Evolutionary conservation across 2,329 filamentous ascomycete species (phyloP).

Genomic region (Aspergillus novoparasiticus): DNA sequence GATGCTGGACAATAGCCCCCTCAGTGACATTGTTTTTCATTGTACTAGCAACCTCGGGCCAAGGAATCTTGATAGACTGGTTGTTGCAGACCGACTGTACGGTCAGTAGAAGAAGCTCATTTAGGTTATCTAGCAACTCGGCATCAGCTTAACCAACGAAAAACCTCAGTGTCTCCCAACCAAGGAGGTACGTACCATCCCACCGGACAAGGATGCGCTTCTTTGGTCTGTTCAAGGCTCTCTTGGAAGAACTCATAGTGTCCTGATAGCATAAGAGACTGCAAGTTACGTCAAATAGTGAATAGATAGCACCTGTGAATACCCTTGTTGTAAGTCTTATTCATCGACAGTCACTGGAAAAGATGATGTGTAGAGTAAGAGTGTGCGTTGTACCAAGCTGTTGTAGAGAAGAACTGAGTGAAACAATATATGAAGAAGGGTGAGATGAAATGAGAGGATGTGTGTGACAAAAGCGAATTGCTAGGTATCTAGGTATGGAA

Average conservation of each 20-base stretch:
- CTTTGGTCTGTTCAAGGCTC: conserved; percentile 28
- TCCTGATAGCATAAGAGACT: background rate
- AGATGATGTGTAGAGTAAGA: background rate
- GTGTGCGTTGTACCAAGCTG: background rate
- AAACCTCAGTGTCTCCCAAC: background rate
- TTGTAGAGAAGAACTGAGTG: background rate
- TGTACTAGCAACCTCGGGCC: conserved; percentile 40
- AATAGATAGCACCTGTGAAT: background rate
- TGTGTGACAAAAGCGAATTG: no score
- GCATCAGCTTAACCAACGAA: conserved; percentile 4
- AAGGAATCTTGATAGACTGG: conserved; percentile 44
- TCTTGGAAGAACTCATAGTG: conserved; percentile 12
- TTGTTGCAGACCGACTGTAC: conserved; percentile 46
- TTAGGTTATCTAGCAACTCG: conserved; percentile 42
- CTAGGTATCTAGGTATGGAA: background rate
- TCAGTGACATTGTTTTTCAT: conserved; percentile 46
- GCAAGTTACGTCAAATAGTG: background rate
- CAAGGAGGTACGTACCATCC: conserved; percentile 37
- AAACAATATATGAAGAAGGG: background rate
- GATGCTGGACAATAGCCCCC: conserved; percentile 50
- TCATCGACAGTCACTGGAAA: background rate
- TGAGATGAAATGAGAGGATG: background rate
- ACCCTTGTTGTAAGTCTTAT: background rate
- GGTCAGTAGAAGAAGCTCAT: conserved; percentile 45
- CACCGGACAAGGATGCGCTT: conserved; percentile 46